Evolutionary conservation across 164 flowering plant species (phyloP).

Genomic region (Macadamia integrifolia): DNA sequence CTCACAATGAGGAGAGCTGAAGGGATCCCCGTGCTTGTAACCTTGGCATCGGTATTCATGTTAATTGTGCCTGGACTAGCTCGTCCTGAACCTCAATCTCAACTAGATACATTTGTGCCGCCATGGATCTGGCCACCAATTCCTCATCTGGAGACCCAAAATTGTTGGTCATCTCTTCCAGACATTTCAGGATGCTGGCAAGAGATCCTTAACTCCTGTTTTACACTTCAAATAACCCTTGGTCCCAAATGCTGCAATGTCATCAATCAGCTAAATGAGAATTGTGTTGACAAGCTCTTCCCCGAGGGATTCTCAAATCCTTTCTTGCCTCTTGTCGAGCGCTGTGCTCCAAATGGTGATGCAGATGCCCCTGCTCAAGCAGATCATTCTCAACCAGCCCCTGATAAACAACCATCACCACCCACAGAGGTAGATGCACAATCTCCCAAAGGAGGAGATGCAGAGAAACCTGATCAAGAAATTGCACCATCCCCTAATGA

Average conservation of each 20-base stretch:
- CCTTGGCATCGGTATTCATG: too few species aligned
- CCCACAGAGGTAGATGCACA: neutral
- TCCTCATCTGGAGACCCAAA: neutral
- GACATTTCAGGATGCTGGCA: neutral
- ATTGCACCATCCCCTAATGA: too few species aligned
- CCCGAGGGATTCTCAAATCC: constrained; percentile 2
- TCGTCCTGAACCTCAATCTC: too few species aligned
- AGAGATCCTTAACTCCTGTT: neutral
- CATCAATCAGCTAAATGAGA: neutral
- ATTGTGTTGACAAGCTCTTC: constrained; percentile 5
- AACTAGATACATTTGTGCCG: too few species aligned
- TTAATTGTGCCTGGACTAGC: too few species aligned
- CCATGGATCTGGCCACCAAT: neutral
- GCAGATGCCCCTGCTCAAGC: neutral
- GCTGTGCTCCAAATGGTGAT: neutral
- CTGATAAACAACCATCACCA: neutral
- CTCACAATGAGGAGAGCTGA: too few species aligned
- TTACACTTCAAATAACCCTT: neutral
- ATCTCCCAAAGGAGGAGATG: too few species aligned
- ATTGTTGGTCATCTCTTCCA: neutral
- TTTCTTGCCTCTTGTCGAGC: neutral
- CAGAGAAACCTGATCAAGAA: too few species aligned
- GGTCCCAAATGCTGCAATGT: constrained; percentile 6
- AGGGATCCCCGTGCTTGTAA: too few species aligned
- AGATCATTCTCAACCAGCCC: neutral